Percentiles rank a stretch among this genome's conserved stretches.
Evolutionary conservation across 805 yeast species (phyloP).

Genomic region (Maudiozyma turicensis): DNA sequence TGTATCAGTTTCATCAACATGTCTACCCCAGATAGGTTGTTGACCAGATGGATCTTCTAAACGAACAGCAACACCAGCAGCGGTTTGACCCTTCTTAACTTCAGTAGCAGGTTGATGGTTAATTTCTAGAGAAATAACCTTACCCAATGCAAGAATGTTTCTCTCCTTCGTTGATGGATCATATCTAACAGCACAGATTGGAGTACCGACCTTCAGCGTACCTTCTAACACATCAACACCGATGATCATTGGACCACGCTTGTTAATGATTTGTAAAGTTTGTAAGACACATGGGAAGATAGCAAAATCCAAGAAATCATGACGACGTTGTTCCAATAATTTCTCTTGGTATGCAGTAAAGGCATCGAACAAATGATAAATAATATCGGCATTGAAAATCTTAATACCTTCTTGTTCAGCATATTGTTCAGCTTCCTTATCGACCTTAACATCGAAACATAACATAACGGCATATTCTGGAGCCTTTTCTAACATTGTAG

Average conservation of each 20-base stretch:
- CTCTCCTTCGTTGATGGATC: constrained; percentile 79
- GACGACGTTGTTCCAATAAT: constrained; percentile 81
- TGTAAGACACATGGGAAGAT: constrained; percentile 92
- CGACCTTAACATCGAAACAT: constrained; percentile 95
- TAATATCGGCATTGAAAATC: constrained; percentile 92
- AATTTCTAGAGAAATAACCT: constrained; percentile 86
- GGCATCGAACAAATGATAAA: constrained; percentile 91
- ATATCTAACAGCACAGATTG: constrained; percentile 83
- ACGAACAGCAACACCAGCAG: constrained; percentile 98
- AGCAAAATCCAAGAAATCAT: constrained; percentile 79
- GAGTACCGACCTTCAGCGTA: constrained; percentile 80
- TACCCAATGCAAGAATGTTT: constrained; percentile 64
- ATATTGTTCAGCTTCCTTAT: constrained; percentile 96
- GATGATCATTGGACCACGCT: constrained; percentile 97
- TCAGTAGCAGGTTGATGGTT: constrained; percentile 75
- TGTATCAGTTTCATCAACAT: constrained; percentile 85
- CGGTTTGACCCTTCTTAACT: constrained; percentile 90
- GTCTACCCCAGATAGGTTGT: constrained; percentile 99
- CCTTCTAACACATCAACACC: constrained; percentile 98
- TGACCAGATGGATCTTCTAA: constrained; percentile 85
- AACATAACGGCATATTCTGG: constrained; percentile 95
- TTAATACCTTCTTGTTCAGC: constrained; percentile 89
- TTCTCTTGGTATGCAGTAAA: constrained; percentile 87
- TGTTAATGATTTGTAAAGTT: constrained; percentile 92
- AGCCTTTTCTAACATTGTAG: constrained; percentile 93